A percentile compares a stretch with the other conserved stretches of the same genome.
phyloP scores from a whole-genome alignment of 148 eudicot species.

The Pharnaceum exiguum region DNA sequence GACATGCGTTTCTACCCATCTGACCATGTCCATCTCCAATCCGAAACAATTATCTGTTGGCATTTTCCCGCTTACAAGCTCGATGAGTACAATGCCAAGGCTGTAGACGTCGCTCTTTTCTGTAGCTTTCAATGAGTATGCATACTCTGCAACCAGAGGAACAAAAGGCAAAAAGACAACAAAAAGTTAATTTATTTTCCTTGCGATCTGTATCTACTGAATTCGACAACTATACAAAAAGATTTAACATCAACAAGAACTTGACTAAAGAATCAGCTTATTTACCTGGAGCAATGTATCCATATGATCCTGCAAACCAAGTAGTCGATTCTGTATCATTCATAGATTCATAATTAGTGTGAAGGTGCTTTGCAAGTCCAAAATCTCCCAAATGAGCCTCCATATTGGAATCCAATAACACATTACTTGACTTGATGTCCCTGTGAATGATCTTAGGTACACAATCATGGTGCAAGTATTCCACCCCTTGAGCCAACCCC shows the following conservation, averaged over 20 bases:
- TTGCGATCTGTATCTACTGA: no score
- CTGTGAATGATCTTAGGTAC: conserved; percentile 91
- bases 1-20: conserved; percentile 69
- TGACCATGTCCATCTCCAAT: conserved; percentile 76
- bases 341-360: conserved; percentile 40
- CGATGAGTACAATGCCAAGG: conserved; percentile 94
- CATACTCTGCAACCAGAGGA: conserved; percentile 52
- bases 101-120: conserved; percentile 98
- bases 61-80: conserved; percentile 83
- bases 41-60: conserved; percentile 84
- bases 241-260: no score
- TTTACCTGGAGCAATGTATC: conserved; percentile 97
- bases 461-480: conserved; percentile 91
- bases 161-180: no score
- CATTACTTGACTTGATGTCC: conserved; percentile 86
- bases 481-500: conserved; percentile 92
- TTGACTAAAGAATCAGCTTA: background rate
- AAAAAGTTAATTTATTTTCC: no score
- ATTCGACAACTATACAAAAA: no score
- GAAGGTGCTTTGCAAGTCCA: conserved; percentile 79
- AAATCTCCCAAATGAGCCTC: conserved; percentile 97
- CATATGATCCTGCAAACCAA: conserved; percentile 96
- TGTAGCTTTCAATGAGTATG: conserved; percentile 83
- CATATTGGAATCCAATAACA: conserved; percentile 77
- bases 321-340: conserved; percentile 69